Evolutionary conservation across 257 asterid species (phyloP), one percentile per base, ranked within the genome.

Genomic region (Anisodus tanguticus): DNA sequence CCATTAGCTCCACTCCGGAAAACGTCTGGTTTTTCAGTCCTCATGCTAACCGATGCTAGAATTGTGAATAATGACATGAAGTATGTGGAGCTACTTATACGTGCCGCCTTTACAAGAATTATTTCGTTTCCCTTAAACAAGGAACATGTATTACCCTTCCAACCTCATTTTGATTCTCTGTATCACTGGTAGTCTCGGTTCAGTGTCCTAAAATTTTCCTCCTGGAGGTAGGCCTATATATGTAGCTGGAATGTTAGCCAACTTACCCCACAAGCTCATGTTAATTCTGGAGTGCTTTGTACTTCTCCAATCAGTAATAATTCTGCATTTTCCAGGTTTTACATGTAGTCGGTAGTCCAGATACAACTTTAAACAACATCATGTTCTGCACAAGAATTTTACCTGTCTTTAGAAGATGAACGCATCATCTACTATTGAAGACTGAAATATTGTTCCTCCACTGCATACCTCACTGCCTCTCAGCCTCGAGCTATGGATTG

Each of bases 271-370:
- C 53, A 69, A 69, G 6, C 77, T 43, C 5, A 69, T 39, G 53
- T 17, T 39, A 39, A 39, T 69, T 41, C 77, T 69, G 51, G 53
- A 39, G 51, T 69, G 54, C 22, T 69, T 69, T 69, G 45, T 69
- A 69, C 55, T 70, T 41, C 79, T 70, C 79, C 55, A 39, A 70
- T 49, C 78, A 41, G 78, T 17, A 70, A 70, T 17, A 41, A 70
- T 41, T 70, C 55, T 41, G 79, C 53, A 45, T 70, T 41, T 17
- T 45, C 79, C 79, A 70, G 15, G 79, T 49, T 41, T 17, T 31
- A 31, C 35, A 31, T 31, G 35, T 31, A 31, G 41, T 26, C n/a
- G 41, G 79, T 41, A 43, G 55, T 70, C 22, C 54, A 37, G 77
- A 68, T 37, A 68, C 77, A 7, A 70, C 35, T 70, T 17, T 10